phyloP scores from a whole-genome alignment of 495 filamentous ascomycete genomes.

The Thermothielavioides terrestris region DNA sequence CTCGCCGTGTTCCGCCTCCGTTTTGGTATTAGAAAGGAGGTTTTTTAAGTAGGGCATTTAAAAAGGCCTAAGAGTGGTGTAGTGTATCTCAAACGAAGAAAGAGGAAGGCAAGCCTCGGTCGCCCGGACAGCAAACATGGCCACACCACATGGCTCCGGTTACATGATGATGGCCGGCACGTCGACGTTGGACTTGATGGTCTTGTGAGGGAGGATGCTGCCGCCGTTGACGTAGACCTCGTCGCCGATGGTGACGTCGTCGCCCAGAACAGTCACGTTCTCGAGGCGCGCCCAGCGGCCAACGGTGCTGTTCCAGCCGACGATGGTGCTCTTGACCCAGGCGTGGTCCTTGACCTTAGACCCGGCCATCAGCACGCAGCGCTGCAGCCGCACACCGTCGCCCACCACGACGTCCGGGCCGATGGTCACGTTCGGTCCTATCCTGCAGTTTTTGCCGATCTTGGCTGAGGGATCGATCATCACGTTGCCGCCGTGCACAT shows the following conservation, averaged over 20 bases:
- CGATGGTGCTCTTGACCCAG: constrained; percentile 98
- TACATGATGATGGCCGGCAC: constrained; percentile 86
- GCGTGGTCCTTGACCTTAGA: constrained; percentile 98
- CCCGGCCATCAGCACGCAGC: constrained; percentile 80
- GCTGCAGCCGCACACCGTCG: constrained; percentile 90
- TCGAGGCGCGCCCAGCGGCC: constrained; percentile 94
- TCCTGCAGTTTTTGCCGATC: constrained; percentile 97
- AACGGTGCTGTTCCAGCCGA: constrained; percentile 96
- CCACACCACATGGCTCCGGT: not conserved
- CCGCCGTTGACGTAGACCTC: constrained; percentile 99
- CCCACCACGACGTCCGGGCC: constrained; percentile 91
- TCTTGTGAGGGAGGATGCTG: constrained; percentile 94
- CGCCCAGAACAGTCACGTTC: constrained; percentile 93
- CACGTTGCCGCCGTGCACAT: constrained; percentile 91
- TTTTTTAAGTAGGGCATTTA: not conserved
- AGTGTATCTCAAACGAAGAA: constrained; percentile 4
- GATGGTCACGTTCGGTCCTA: constrained; percentile 96
- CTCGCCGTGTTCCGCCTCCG: constrained; percentile 1
- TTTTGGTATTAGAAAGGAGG: constrained; percentile 7
- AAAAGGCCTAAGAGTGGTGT: no score
- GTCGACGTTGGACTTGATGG: constrained; percentile 97
- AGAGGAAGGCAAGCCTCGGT: not conserved
- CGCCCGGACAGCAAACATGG: not conserved
- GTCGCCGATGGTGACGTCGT: constrained; percentile 98
- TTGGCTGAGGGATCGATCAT: constrained; percentile 91